Percentiles rank a stretch among this genome's conserved stretches.
These are phyloP conservation scores for Evansstolkia leycettana DNA, from an alignment of 495 filamentous ascomycete species.

Conservation along the genomic window DNA sequence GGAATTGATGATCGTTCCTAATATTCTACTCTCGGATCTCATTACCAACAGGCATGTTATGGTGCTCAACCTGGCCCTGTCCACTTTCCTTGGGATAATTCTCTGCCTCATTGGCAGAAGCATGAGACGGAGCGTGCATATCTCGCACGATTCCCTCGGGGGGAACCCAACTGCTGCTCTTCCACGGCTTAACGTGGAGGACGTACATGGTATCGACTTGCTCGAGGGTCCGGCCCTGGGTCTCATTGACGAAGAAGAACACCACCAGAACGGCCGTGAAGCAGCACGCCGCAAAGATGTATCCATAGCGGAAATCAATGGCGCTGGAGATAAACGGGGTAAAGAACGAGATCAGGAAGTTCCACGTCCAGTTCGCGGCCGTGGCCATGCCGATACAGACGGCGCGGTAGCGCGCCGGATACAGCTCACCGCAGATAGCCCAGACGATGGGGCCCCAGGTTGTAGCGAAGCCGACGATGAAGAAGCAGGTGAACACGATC, in stretches of 20 bases:
- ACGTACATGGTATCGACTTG: conserved; percentile 84
- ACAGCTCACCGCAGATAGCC: conserved; percentile 71
- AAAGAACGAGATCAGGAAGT: conserved; percentile 79
- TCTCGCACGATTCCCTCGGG: conserved; percentile 11
- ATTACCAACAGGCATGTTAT: too few species aligned
- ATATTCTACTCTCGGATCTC: not conserved
- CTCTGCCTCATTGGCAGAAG: too few species aligned
- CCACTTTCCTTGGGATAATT: too few species aligned
- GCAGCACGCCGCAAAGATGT: conserved; percentile 65
- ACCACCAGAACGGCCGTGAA: conserved; percentile 50
- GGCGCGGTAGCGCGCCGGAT: conserved; percentile 64
- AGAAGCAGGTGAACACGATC: conserved; percentile 69
- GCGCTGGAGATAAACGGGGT: conserved; percentile 59
- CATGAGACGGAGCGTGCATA: not conserved
- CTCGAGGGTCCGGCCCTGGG: conserved; percentile 54
- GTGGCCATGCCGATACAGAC: conserved; percentile 67
- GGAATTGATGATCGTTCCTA: too few species aligned
- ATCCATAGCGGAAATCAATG: conserved; percentile 68
- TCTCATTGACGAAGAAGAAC: conserved; percentile 72
- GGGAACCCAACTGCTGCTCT: conserved; percentile 46
- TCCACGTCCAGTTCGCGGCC: conserved; percentile 80
- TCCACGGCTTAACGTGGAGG: conserved; percentile 53
- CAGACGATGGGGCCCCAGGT: conserved; percentile 82
- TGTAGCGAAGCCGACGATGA: conserved; percentile 45
- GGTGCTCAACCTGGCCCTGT: too few species aligned